These are phyloP conservation scores for Craterostigma plantagineum DNA, from an alignment of 257 asterid genomes.

Conservation along the genomic window DNA sequence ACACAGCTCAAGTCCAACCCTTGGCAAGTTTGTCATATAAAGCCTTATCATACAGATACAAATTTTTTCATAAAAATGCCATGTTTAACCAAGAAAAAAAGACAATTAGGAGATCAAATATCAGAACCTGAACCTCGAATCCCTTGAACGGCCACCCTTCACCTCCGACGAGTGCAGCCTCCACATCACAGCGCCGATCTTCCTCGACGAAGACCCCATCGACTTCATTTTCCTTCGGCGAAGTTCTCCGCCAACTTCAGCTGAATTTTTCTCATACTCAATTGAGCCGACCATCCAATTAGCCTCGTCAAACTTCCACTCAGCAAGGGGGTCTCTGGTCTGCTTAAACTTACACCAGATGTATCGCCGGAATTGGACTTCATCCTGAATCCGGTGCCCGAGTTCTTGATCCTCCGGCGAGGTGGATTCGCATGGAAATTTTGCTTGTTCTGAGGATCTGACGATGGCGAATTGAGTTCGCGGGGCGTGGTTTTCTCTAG, in stretches of 20 bases:
- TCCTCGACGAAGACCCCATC: constrained; percentile 30
- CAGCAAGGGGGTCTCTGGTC: constrained; percentile 40
- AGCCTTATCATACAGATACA: too few species aligned
- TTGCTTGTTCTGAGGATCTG: constrained; percentile 22
- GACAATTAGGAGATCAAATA: not conserved
- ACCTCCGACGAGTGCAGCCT: constrained; percentile 25
- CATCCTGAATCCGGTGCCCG: constrained; percentile 18
- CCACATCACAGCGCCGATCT: constrained; percentile 46
- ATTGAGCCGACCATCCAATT: constrained; percentile 8
- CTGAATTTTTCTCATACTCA: constrained; percentile 16
- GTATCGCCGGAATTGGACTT: constrained; percentile 20
- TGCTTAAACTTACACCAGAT: constrained; percentile 17
- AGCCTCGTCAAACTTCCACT: constrained; percentile 32
- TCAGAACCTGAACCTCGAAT: constrained; percentile 24
- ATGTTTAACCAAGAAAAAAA: not conserved
- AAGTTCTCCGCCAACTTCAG: constrained; percentile 13
- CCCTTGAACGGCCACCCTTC: constrained; percentile 13
- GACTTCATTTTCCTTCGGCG: constrained; percentile 13
- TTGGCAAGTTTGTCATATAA: too few species aligned
- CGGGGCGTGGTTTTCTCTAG: too few species aligned
- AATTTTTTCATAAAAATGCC: not conserved
- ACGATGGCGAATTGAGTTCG: constrained; percentile 5
- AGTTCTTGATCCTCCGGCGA: constrained; percentile 22
- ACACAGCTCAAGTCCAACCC: too few species aligned
- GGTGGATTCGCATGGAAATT: constrained; percentile 17